These are phyloP conservation scores for Umbelopsis sp. DNA, from an alignment of 192 early-diverging fungal species.

Conservation along the genomic window DNA sequence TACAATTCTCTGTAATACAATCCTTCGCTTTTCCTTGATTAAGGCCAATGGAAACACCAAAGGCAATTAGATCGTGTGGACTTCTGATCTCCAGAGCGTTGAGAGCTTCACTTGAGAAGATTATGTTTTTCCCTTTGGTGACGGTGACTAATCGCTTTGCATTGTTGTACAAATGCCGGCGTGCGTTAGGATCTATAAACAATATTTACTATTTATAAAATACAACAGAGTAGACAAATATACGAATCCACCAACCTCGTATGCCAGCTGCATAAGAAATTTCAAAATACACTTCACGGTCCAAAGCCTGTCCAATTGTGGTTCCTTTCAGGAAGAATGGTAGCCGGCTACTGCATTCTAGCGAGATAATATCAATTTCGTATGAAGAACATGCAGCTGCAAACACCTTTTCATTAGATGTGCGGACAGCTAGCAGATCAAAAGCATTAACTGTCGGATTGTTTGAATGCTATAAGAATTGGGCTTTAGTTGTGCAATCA, in stretches of 20 bases:
- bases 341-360: constrained; percentile 67
- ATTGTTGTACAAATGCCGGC: constrained; percentile 68
- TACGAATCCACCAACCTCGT: constrained; percentile 50
- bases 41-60: constrained; percentile 46
- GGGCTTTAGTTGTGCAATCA: neutral
- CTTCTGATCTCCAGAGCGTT: constrained; percentile 72
- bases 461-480: constrained; percentile 32
- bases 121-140: constrained; percentile 77
- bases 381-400: constrained; percentile 64
- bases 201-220: too few species aligned
- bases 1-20: constrained; percentile 23
- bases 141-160: constrained; percentile 65
- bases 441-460: constrained; percentile 41
- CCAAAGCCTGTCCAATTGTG: constrained; percentile 66
- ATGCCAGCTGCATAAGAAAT: constrained; percentile 69
- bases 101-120: constrained; percentile 70
- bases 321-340: constrained; percentile 69
- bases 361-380: constrained; percentile 82
- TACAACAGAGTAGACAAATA: neutral
- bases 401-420: constrained; percentile 72
- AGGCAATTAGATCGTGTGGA: constrained; percentile 77
- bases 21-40: constrained; percentile 24
- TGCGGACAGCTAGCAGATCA: constrained; percentile 77
- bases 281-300: constrained; percentile 82
- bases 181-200: constrained; percentile 56